Evolutionary conservation across 768 basidiomycete genomes (phyloP).

Genomic region (Trametes gibbosa): DNA sequence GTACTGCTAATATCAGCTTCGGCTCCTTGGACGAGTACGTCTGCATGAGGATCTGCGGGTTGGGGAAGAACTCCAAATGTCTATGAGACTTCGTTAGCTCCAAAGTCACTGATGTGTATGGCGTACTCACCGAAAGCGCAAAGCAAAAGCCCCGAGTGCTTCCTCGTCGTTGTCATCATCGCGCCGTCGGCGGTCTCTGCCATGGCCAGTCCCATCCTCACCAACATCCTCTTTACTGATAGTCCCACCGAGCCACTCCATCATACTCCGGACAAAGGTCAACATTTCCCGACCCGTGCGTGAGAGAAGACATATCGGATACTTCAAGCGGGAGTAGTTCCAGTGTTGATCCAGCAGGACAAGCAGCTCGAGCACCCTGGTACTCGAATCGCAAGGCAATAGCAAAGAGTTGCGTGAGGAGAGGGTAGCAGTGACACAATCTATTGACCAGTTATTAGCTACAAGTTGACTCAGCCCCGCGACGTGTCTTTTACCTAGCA

Average conservation of each 20-base stretch:
- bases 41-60: slow-evolving; percentile 74
- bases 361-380: slow-evolving; percentile 93
- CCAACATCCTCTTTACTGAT: slow-evolving; percentile 91
- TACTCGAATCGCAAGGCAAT: slow-evolving; percentile 90
- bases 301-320: slow-evolving; percentile 92
- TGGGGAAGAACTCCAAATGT: slow-evolving; percentile 89
- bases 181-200: slow-evolving; percentile 37
- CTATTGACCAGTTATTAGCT: slow-evolving; percentile 38
- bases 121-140: slow-evolving; percentile 79
- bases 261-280: slow-evolving; percentile 92
- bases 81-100: slow-evolving; percentile 37
- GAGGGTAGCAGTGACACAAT: slow-evolving; percentile 86
- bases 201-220: slow-evolving; percentile 50
- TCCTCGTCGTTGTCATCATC: slow-evolving; percentile 65
- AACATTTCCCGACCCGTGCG: slow-evolving; percentile 91
- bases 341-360: slow-evolving; percentile 97
- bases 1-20: slow-evolving; percentile 91
- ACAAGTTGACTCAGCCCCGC: background rate
- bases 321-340: slow-evolving; percentile 81
- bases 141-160: slow-evolving; percentile 77
- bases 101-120: background rate
- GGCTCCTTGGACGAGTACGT: slow-evolving; percentile 85
- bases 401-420: slow-evolving; percentile 78
- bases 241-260: slow-evolving; percentile 98
- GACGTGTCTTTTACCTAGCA: slow-evolving; percentile 60